Evolutionary conservation across 345 rosid genomes (phyloP), one percentile per base, ranked within the genome.

Genomic region (Barbarea vulgaris): DNA sequence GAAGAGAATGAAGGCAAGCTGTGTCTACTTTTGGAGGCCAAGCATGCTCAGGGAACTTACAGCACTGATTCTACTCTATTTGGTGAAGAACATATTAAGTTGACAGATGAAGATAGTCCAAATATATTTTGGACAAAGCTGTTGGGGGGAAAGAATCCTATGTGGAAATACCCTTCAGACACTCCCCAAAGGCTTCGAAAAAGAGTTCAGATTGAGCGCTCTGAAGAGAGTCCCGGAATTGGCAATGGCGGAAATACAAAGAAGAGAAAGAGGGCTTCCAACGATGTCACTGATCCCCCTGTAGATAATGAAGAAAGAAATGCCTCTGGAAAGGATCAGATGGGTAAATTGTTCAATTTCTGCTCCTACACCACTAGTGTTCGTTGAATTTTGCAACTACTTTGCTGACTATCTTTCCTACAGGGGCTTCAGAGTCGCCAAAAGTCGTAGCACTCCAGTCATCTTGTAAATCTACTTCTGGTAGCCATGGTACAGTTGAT

Each of bases 51-150:
- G 63, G 93, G 86, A 83, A 70, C 36, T 67, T 90, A 87, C 72
- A 54, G 61, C 76, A 78, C 82, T 30, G 81, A 77, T 70, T 67
- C 60, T 71, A 79, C 80, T 42, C 78, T 95, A 75, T 77, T 80
- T 65, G 91, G 97, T 66, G 98, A 92, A 83, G 75, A 65, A 73
- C 80, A 80, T 69, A 71, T 77, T 60, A 83, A 83, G 73, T 59
- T 76, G 52, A 72, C 70, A 24, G 83, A 84, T 80, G 90, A 84
- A 81, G 86, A 81, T 42, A 74, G 64, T 31, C 88, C 97, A 5
- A 85, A 86, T 56, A 36, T 82, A 25, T 90, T 90, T 77, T 92
- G 99, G 99, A 73, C 83, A 77, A 88, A 83, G 62, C 82, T 90
- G 71, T 76, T 90, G 37, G 81, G 76, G n/a, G 90, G 85, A 44